Evolutionary conservation across 805 yeast genomes (phyloP), one percentile per base, ranked within the genome.

Genomic region (Cyberlindnera meyerae): DNA sequence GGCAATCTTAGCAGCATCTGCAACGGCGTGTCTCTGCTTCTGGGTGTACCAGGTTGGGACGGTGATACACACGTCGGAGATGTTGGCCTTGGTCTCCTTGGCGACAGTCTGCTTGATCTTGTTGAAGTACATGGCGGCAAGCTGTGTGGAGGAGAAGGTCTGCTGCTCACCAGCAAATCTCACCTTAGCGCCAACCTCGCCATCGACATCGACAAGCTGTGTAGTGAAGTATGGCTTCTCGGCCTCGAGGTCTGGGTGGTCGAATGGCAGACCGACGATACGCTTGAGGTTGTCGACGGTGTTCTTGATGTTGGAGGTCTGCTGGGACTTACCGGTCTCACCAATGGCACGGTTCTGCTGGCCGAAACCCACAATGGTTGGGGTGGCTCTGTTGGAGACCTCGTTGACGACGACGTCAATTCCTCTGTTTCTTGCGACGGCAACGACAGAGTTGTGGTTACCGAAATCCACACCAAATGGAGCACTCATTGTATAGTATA

Each of bases 381-480:
- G 98, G 24, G 99, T 93, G 51, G 94, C 66, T 68, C 99, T 83
- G 82, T 93, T 93, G 40, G 97, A 89, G 33, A 93, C 97, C 69
- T 93, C 99, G 63, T 93, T 93, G 69, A 93, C 97, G 57, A 93
- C 86, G 57, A 93, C 82, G 66, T 93, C 99, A 61, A 93, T 93
- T 61, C 97, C 97, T 73, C 97, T 82, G 79, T 90, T 93, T 65
- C 90, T 83, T 47, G 98, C 98, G 61, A 95, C 82, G 29, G 95
- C 97, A 61, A 90, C 76, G 52, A 90, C 97, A 48, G 96, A 79
- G 74, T 77, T 84, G 73, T 77, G 75, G 71, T 88, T 88, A 70
- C 98, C 98, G 62, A 93, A 82, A 78, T 93, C 98, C 66, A 93
- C 81, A 73, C 98, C 98, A 60, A 89, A 84, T 68, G 96, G 96